Conservation (phyloP, 2,329 filamentous ascomycete species). For the Paraconiothyrium sp. region DNA sequence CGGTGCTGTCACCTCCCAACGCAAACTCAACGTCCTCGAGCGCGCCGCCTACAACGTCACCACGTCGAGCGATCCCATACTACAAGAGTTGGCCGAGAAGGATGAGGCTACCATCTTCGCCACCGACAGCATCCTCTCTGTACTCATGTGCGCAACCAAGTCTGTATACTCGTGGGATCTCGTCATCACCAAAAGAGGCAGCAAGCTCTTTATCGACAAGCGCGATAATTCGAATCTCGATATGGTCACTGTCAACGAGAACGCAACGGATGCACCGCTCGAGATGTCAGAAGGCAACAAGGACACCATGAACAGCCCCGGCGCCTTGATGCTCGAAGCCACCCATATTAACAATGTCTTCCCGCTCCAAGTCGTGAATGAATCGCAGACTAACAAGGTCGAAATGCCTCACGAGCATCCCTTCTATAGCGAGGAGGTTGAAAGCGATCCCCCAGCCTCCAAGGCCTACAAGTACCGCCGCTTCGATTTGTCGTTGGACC, state of each 20-base stretch:
- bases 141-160: constrained; percentile 98
- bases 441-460: constrained; percentile 91
- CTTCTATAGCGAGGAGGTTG: constrained; percentile 94
- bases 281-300: constrained; percentile 93
- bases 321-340: constrained; percentile 91
- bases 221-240: constrained; percentile 93
- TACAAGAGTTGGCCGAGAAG: constrained; percentile 96
- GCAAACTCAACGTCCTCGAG: constrained; percentile 87
- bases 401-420: constrained; percentile 90
- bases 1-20: constrained; percentile 83
- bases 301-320: constrained; percentile 93
- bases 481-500: constrained; percentile 92
- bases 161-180: constrained; percentile 99
- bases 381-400: constrained; percentile 80
- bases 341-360: constrained; percentile 99
- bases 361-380: constrained; percentile 90
- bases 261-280: constrained; percentile 92
- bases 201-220: constrained; percentile 99
- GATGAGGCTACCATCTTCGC: constrained; percentile 97
- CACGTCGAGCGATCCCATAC: constrained; percentile 93
- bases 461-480: constrained; percentile 99
- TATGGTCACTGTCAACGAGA: constrained; percentile 99
- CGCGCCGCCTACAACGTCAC: constrained; percentile 98
- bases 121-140: constrained; percentile 95
- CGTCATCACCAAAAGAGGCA: constrained; percentile 88